phyloP scores from a whole-genome alignment of 768 basidiomycete genomes.

The Pulveroboletus frians region DNA sequence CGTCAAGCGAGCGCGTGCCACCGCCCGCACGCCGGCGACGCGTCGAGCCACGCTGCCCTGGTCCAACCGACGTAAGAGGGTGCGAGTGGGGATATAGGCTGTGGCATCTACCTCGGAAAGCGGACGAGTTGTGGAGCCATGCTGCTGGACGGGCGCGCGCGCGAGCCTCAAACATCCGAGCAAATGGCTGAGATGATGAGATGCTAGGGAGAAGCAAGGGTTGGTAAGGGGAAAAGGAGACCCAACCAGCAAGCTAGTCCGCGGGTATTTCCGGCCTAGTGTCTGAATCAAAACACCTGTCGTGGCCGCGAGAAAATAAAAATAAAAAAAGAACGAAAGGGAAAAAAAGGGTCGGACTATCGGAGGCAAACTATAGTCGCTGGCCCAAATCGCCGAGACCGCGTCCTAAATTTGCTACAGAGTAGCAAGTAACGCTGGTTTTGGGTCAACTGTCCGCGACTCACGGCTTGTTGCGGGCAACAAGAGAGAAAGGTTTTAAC shows the following conservation, averaged over 20 bases:
- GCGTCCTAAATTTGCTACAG: no score
- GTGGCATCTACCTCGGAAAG: background rate
- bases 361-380: no score
- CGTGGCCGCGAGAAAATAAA: background rate
- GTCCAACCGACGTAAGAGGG: background rate
- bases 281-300: slow-evolving; percentile 5
- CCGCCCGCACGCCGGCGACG: background rate
- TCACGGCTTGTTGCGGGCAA: slow-evolving; percentile 2
- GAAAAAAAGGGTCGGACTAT: no score
- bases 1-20: background rate
- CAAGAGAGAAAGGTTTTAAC: background rate
- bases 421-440: no score
- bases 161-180: background rate
- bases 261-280: slow-evolving; percentile 15
- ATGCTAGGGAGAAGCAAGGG: background rate
- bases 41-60: background rate
- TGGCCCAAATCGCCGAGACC: no score
- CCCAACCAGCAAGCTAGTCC: background rate
- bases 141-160: background rate
- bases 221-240: slow-evolving; percentile 1
- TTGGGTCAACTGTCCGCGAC: background rate
- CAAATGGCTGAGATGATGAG: background rate
- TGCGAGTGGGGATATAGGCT: background rate
- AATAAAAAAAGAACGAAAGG: background rate
- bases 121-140: background rate